Conservation (phyloP, 192 early-diverging fungal genomes). For the Gamsiella multidivaricata region DNA sequence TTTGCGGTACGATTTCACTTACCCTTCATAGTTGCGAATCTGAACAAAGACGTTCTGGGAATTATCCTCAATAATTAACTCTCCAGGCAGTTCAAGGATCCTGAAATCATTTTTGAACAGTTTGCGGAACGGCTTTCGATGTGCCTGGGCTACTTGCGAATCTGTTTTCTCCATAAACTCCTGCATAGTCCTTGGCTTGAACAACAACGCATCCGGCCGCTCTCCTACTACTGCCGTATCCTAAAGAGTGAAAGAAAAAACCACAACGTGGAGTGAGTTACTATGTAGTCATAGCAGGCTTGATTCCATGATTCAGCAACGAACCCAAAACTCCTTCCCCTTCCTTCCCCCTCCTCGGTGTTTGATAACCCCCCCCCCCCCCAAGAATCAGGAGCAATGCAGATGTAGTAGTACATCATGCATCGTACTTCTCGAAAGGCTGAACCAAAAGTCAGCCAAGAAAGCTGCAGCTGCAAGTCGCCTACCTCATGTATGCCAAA, state of each 20-base stretch:
- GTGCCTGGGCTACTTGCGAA: slow-evolving; percentile 9
- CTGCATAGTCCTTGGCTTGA: slow-evolving; percentile 26
- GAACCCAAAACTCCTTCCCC: too few relatives aligned
- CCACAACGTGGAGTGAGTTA: neutral
- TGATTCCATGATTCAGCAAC: too few relatives aligned
- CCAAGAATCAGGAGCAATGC: too few relatives aligned
- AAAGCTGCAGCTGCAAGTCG: neutral
- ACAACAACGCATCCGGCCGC: slow-evolving; percentile 7
- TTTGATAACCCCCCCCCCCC: too few relatives aligned
- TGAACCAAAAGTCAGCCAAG: neutral
- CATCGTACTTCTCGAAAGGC: too few relatives aligned
- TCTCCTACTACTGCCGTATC: neutral
- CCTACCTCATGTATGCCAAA: slow-evolving; percentile 39
- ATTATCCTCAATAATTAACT: slow-evolving; percentile 34
- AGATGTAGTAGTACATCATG: too few relatives aligned
- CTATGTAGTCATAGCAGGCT: too few relatives aligned
- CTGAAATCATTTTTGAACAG: slow-evolving; percentile 30
- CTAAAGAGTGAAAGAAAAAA: neutral
- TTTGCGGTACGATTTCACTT: neutral
- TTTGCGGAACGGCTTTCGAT: slow-evolving; percentile 31
- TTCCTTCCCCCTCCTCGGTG: too few relatives aligned
- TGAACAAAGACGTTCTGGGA: slow-evolving; percentile 33
- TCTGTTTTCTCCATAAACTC: slow-evolving; percentile 41
- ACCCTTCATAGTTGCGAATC: slow-evolving; percentile 45
- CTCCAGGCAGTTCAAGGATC: slow-evolving; percentile 33